Conservation (phyloP, 805 yeast genomes). For the Metschnikowia dekortorum region DNA sequence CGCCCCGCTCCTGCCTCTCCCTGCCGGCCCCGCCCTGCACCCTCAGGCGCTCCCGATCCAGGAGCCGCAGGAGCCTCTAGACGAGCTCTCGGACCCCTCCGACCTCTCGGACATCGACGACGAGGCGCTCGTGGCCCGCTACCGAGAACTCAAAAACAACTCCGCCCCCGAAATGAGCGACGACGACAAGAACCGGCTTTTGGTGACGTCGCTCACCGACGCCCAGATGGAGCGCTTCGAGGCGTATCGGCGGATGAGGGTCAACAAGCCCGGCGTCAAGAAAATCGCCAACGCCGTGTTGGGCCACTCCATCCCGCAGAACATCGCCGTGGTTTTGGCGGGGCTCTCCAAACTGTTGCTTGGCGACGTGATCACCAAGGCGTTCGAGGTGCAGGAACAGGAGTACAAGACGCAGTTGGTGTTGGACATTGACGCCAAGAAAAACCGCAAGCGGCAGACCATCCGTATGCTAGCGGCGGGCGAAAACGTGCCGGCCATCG, state of each 20-base stretch:
- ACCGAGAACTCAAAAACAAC: conserved; percentile 31
- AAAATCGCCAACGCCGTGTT: conserved; percentile 73
- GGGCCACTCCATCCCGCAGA: conserved; percentile 75
- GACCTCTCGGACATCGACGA: conserved; percentile 36
- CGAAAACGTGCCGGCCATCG: conserved; percentile 12
- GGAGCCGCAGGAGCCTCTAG: neutral
- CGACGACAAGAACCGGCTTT: conserved; percentile 56
- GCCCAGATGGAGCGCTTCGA: conserved; percentile 86
- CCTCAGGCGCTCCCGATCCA: neutral
- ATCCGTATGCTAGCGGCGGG: conserved; percentile 40
- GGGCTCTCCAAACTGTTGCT: conserved; percentile 85
- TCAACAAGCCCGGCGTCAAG: conserved; percentile 65
- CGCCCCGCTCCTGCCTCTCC: too few species aligned
- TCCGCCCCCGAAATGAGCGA: conserved; percentile 25
- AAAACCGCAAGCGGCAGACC: conserved; percentile 30
- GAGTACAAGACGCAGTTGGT: conserved; percentile 42
- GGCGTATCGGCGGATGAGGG: conserved; percentile 69
- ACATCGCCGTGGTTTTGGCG: conserved; percentile 74
- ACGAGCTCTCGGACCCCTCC: conserved; percentile 20
- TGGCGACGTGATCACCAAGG: conserved; percentile 85
- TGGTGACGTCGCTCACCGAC: conserved; percentile 70
- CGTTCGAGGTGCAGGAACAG: conserved; percentile 63
- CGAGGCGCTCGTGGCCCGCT: conserved; percentile 27
- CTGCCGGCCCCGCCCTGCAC: neutral
- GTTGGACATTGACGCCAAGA: conserved; percentile 33